Base-by-base conservation (phyloP, 805 yeast species). In the Myxozyma neotropica region DNA sequence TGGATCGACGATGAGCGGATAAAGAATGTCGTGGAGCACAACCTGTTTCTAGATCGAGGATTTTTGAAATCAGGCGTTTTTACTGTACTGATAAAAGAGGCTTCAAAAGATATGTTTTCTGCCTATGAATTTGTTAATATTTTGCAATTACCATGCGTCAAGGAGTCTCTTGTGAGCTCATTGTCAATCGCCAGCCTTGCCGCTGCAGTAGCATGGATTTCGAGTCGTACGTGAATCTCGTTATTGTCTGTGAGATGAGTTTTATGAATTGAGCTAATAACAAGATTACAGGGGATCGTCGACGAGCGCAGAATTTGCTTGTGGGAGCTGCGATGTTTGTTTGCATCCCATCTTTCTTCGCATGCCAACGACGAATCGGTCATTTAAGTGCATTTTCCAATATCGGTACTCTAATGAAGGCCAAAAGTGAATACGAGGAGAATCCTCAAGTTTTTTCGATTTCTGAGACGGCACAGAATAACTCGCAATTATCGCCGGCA, bases 81-180 rank as follows among this genome's bases (percentile, higher is more conserved):
- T 23, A 26, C 48, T 39, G 33, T 58, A 12, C 19, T 58, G 13
- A 15, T 55, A 7, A 42, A 55, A 38, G 63, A 55, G 29, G 55
- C 63, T 13, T 23, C 48, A 10, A 29, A 27, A 26, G 59, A 55
- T 36, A 43, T 58, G 53, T 50, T 55, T 24, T 19, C 33, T 1
- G 40, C 55, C 17, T 58, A 58, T 31, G 51, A 58, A 17, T 19
- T 58, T 19, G 63, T 55, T 24, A 58, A 58, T 40, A 45, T 58
- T 15, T 50, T 58, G 13, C 38, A 12, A 35, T 45, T 53, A 15
- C 63, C 63, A n/a, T 58, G 63, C 35, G 46, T 55, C 15, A 36
- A 35, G 23, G 50, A 58, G 19, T 49, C 59, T 8, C 33, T 58
- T 6, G 59, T 40, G 35, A 35, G 55, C 12, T 48, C 63, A 17